phyloP scores from a whole-genome alignment of 2,329 filamentous ascomycete genomes.

The Aspergillus pseudoglaucus region DNA sequence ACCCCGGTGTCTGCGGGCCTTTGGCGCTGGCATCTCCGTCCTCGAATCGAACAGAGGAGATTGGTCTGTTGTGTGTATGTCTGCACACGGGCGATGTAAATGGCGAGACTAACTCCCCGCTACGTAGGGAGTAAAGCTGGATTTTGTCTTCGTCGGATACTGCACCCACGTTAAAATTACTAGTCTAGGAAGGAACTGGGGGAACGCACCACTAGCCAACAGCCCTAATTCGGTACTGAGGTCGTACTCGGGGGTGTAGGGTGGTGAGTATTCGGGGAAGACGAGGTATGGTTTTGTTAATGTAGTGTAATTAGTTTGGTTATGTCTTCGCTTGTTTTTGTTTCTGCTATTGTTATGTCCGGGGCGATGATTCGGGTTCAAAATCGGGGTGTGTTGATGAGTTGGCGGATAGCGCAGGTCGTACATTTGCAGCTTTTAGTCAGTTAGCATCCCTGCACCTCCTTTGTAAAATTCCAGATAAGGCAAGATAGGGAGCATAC shows the following conservation, averaged over 20 bases:
- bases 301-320: conserved; percentile 10
- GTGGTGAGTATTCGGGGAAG: conserved; percentile 27
- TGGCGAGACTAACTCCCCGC: conserved; percentile 22
- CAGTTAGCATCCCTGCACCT: not conserved
- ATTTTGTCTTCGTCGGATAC: conserved; percentile 28
- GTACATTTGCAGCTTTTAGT: conserved; percentile 34
- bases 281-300: conserved; percentile 30
- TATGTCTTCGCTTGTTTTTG: not conserved
- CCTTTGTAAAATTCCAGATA: not conserved
- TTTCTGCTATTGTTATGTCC: not conserved
- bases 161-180: conserved; percentile 6
- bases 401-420: conserved; percentile 32
- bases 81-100: conserved; percentile 19
- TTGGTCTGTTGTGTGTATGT: conserved; percentile 17
- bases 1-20: conserved; percentile 25
- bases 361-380: not conserved
- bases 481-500: conserved; percentile 14
- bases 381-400: conserved; percentile 18
- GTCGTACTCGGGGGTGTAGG: conserved; percentile 28
- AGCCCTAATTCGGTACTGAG: conserved; percentile 32
- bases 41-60: conserved; percentile 31
- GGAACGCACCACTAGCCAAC: conserved; percentile 30
- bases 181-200: not conserved
- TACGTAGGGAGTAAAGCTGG: conserved; percentile 33
- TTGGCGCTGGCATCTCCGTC: conserved; percentile 15